A percentile compares a stretch with the other conserved stretches of the same genome.
phyloP scores from a whole-genome alignment of 192 early-diverging fungal genomes.

The Coemansia sp. region DNA sequence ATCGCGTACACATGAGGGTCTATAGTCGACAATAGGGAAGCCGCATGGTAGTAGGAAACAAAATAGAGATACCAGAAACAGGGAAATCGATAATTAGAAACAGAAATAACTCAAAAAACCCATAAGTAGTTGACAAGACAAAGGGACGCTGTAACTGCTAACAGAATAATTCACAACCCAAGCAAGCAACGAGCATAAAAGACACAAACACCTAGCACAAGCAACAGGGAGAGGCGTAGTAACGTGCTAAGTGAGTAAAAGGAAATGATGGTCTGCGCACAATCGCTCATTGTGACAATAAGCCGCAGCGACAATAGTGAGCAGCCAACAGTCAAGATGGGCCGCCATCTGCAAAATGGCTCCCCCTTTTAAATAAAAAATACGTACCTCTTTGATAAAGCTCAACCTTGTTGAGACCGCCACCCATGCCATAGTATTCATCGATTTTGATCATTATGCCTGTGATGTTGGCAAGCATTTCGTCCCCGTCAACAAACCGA shows the following conservation, averaged over 20 bases:
- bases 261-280: neutral
- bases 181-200: neutral
- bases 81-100: neutral
- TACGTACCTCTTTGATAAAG: slow-evolving; percentile 53
- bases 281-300: too few species aligned
- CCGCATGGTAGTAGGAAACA: neutral
- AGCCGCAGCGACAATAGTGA: too few species aligned
- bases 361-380: neutral
- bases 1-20: slow-evolving; percentile 38
- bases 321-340: neutral
- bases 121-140: neutral
- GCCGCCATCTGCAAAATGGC: neutral
- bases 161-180: neutral
- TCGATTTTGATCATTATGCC: slow-evolving; percentile 62
- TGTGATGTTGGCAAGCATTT: slow-evolving; percentile 42
- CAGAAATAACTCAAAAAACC: neutral
- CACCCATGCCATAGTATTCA: slow-evolving; percentile 59
- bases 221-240: neutral
- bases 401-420: slow-evolving; percentile 53
- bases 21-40: slow-evolving; percentile 12
- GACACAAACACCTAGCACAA: neutral
- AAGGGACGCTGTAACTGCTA: neutral
- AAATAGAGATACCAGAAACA: slow-evolving; percentile 3
- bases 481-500: slow-evolving; percentile 50
- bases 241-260: neutral